A percentile compares a stretch with the other conserved stretches of the same genome.
Evolutionary conservation across 768 basidiomycete genomes (phyloP).

Genomic region (Tulasnella sp.): DNA sequence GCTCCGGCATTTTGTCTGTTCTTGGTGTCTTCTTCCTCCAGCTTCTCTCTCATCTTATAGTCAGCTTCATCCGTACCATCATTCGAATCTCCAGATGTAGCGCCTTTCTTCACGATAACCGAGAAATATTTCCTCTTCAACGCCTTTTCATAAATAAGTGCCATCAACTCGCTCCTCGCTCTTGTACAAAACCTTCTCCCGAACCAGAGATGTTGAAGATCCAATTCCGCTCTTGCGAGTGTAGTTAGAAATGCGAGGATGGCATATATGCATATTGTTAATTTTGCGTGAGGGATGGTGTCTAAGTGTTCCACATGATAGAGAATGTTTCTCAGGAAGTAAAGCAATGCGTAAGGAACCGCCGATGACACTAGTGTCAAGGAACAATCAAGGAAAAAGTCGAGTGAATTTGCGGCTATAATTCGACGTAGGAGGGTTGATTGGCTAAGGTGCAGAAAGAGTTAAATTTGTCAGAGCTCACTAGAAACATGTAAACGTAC

Average conservation of each 20-base stretch:
- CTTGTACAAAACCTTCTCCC: constrained; percentile 62
- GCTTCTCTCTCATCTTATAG: constrained; percentile 17
- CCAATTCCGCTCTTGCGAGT: constrained; percentile 36
- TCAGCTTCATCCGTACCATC: neutral
- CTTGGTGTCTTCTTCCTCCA: constrained; percentile 17
- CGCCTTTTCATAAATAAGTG: constrained; percentile 76
- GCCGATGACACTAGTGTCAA: constrained; percentile 49
- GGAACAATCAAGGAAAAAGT: constrained; percentile 45
- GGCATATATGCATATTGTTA: constrained; percentile 64
- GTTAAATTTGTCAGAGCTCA: too few species aligned
- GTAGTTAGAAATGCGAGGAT: constrained; percentile 56
- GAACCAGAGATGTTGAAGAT: constrained; percentile 40
- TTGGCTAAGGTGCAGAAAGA: neutral
- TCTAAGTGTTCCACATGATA: constrained; percentile 24
- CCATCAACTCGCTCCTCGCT: constrained; percentile 69
- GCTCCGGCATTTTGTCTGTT: constrained; percentile 41
- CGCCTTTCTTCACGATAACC: constrained; percentile 53
- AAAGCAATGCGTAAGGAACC: constrained; percentile 50
- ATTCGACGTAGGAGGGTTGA: constrained; percentile 10
- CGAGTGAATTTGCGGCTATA: constrained; percentile 33
- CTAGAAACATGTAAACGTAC: too few species aligned
- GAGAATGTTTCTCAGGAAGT: constrained; percentile 58
- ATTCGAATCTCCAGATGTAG: too few species aligned
- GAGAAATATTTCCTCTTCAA: constrained; percentile 73
- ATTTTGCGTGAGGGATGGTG: constrained; percentile 32